A percentile compares a stretch with the other conserved stretches of the same genome.
These are phyloP conservation scores for Xylaria acuta DNA, from an alignment of 495 filamentous ascomycete genomes.

Conservation along the genomic window DNA sequence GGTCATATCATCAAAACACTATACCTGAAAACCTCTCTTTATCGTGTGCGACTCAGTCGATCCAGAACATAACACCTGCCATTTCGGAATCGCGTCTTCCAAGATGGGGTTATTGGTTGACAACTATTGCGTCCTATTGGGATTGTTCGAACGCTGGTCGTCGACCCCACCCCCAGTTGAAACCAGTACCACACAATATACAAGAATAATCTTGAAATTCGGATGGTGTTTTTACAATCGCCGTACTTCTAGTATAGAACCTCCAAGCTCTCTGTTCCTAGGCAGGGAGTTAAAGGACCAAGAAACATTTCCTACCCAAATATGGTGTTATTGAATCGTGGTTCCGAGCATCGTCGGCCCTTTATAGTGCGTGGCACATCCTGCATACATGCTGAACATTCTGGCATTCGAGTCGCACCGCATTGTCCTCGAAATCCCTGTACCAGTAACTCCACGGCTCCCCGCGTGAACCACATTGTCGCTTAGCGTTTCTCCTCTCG, in stretches of 20 bases:
- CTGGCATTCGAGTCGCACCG: not conserved
- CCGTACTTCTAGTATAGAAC: not conserved
- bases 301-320: not conserved
- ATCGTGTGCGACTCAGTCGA: not conserved
- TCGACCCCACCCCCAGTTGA: not conserved
- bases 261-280: not conserved
- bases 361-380: not conserved
- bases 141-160: not conserved
- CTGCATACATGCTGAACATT: not conserved
- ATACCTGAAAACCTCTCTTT: not conserved
- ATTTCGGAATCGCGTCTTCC: not conserved
- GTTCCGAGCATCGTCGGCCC: not conserved
- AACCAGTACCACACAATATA: not conserved
- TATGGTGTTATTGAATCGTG: not conserved
- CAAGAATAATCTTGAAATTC: not conserved
- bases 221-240: not conserved
- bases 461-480: conserved; percentile 13
- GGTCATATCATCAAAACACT: conserved; percentile 6
- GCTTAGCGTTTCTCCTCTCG: not conserved
- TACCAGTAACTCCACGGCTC: conserved; percentile 5
- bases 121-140: not conserved
- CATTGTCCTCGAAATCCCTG: conserved; percentile 11
- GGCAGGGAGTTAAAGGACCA: not conserved
- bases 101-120: not conserved
- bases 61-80: not conserved